Conservation (phyloP, 169 alveolate genomes). For the Plasmodium vinckei region DNA sequence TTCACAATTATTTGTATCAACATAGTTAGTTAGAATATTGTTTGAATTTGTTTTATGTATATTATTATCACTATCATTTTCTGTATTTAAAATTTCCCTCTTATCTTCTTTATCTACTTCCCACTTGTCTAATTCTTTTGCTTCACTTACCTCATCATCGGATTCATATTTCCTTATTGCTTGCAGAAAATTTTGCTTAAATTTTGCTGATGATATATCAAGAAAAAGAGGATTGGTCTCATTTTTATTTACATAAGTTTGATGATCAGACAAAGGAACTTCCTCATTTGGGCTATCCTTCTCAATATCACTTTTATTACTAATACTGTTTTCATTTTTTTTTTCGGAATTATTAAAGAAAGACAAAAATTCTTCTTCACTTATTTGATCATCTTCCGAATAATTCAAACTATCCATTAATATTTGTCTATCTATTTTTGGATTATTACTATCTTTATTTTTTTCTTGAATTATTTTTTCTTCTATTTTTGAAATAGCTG, state of each 20-base stretch:
- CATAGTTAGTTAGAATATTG: neutral
- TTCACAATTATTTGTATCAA: neutral
- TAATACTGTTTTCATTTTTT: neutral
- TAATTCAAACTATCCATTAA: slow-evolving; percentile 18
- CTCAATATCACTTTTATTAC: neutral
- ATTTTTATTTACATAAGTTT: neutral
- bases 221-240: slow-evolving; percentile 10
- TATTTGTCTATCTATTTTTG: neutral
- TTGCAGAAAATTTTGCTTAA: slow-evolving; percentile 7
- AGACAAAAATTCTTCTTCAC: neutral
- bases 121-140: neutral
- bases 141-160: neutral
- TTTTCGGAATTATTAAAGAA: neutral
- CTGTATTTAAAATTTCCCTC: neutral
- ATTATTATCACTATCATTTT: neutral
- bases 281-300: neutral
- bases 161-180: slow-evolving; percentile 7
- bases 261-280: neutral
- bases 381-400: slow-evolving; percentile 5
- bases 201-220: slow-evolving; percentile 22
- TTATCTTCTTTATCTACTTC: neutral
- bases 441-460: too few species aligned
- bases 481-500: neutral
- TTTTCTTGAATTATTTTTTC: too few species aligned
- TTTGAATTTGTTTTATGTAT: neutral